Base-by-base conservation (phyloP, 2,329 filamentous ascomycete genomes). In the Ceratocystiopsis sp. region DNA sequence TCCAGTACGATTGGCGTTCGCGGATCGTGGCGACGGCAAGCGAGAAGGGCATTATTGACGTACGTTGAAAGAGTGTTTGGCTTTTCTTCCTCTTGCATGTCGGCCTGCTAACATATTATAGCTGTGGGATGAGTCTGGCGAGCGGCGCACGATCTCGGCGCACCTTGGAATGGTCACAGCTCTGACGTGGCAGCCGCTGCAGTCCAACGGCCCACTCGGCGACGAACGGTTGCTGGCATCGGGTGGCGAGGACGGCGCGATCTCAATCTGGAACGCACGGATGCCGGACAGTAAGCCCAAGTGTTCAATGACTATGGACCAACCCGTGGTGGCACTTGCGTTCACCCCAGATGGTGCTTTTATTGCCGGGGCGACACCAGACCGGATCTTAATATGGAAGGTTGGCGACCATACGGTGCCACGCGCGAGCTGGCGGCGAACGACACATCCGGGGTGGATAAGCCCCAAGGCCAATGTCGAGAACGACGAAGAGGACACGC, bases 341-440 rank as follows among this genome's bases (percentile, higher is more conserved):
- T 78, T 79, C 47, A 77, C 73, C 0, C 75, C 75, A 0, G 73
- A 78, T 46, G 75, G 75, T 2, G 67, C 67, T 17, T 77, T 76
- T 49, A 68, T 80, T 42, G 75, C 75, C 0, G 74, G 72, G 5
- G 75, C 73, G 6, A 78, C 74, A 0, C 65, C 65, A 17, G 67
- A 69, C 33, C 66, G 65, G 45, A 71, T 79, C 14, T 58, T 78
- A 35, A 76, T 80, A 38, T 80, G 75, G 73, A 78, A 77, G 53
- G 68, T 78, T 13, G 73, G 70, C 46, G 75, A 74, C 42, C 63
- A 69, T 38, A 60, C 63, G 21, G 64, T 75, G 38, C 75, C 75
- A 5, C 64, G 71, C 38, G 75, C 75, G 15, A 72, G 65, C 52
- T 80, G 75, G 75, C 70, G 63, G 46, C 61, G 71, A 47, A 60